Conservation (phyloP, 495 filamentous ascomycete species). For the Extremus antarcticus region DNA sequence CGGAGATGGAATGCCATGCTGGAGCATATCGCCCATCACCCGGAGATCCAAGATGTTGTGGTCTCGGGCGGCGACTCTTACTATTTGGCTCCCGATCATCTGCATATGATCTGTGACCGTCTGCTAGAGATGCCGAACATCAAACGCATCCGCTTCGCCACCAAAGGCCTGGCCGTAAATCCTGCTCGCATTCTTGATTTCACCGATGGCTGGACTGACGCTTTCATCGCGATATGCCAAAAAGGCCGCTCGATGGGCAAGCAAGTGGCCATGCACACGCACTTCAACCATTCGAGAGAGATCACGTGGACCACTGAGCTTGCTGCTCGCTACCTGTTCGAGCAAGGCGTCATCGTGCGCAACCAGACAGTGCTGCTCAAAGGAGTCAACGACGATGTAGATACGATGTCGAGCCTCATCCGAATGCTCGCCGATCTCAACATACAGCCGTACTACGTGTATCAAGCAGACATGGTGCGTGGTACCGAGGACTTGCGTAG, state of each 20-base stretch:
- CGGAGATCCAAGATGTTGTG: conserved; percentile 41
- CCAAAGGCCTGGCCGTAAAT: conserved; percentile 48
- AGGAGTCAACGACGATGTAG: conserved; percentile 44
- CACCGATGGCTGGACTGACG: conserved; percentile 40
- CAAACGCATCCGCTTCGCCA: conserved; percentile 43
- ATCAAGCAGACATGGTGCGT: conserved; percentile 48
- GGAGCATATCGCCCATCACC: conserved; percentile 40
- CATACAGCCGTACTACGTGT: conserved; percentile 49
- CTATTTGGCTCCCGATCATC: conserved; percentile 30
- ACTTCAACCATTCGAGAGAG: conserved; percentile 52
- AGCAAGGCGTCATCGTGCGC: conserved; percentile 37
- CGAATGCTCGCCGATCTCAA: conserved; percentile 42
- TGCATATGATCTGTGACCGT: conserved; percentile 20
- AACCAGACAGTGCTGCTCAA: conserved; percentile 40
- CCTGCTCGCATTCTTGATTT: conserved; percentile 41
- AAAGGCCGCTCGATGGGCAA: conserved; percentile 41
- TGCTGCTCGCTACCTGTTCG: conserved; percentile 40
- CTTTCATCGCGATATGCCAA: conserved; percentile 39
- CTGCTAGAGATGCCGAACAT: conserved; percentile 32
- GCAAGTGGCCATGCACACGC: conserved; percentile 48
- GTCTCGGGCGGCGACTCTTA: conserved; percentile 50
- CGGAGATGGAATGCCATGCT: conserved; percentile 38
- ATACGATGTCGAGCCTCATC: conserved; percentile 42
- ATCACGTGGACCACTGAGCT: conserved; percentile 46
- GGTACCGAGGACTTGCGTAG: conserved; percentile 51